A percentile compares a stretch with the other conserved stretches of the same genome.
These are phyloP conservation scores for Melastoma malabathricum DNA, from an alignment of 345 rosid species.

Conservation along the genomic window DNA sequence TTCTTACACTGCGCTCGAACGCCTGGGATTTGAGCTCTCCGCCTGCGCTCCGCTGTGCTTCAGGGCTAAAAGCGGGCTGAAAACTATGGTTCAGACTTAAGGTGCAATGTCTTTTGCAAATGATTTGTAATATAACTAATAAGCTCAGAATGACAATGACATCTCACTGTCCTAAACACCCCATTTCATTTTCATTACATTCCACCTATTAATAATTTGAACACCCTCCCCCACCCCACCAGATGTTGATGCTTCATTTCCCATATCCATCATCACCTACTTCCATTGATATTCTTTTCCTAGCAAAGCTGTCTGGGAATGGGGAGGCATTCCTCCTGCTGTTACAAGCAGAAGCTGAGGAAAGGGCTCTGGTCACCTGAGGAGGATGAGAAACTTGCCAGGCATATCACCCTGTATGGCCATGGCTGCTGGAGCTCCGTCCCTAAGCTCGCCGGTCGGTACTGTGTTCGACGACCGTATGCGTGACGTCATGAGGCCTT, in stretches of 20 bases:
- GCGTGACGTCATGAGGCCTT: too few relatives aligned
- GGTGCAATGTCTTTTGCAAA: too few relatives aligned
- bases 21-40: too few relatives aligned
- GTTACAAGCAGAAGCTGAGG: slow-evolving; percentile 17
- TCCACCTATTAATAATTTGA: background rate
- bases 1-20: too few relatives aligned
- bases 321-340: slow-evolving; percentile 15
- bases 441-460: slow-evolving; percentile 15
- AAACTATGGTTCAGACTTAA: too few relatives aligned
- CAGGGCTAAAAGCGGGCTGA: too few relatives aligned
- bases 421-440: slow-evolving; percentile 23
- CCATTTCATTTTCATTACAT: background rate
- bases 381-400: slow-evolving; percentile 15
- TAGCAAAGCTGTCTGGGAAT: background rate
- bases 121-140: background rate
- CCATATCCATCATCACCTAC: slow-evolving; percentile 1
- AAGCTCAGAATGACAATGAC: slow-evolving; percentile 7
- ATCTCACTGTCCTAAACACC: slow-evolving; percentile 6
- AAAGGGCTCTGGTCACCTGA: slow-evolving; percentile 20
- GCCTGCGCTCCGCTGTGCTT: too few relatives aligned
- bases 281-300: slow-evolving; percentile 1
- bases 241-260: background rate
- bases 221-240: background rate
- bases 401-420: slow-evolving; percentile 8
- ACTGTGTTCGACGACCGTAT: background rate